Conservation (phyloP, 2,329 filamentous ascomycete species). For the Diplocarpon rosae region DNA sequence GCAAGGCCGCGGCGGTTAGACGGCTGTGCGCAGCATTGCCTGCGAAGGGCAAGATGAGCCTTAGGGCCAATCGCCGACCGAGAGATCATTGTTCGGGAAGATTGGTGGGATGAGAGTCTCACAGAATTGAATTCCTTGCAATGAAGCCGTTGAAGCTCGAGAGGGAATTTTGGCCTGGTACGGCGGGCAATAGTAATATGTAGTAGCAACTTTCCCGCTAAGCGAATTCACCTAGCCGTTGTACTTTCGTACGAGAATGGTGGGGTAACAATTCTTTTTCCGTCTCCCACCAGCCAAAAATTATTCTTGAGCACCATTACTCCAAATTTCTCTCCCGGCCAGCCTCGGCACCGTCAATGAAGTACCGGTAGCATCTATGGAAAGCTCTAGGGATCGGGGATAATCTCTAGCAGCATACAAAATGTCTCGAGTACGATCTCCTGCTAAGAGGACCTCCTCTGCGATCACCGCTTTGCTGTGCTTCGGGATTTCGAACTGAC, state of each 20-base stretch:
- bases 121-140: conserved; percentile 6
- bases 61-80: conserved; percentile 53
- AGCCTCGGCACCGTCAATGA: conserved; percentile 22
- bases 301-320: not conserved
- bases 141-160: conserved; percentile 16
- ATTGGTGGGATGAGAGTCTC: conserved; percentile 14
- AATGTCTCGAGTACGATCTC: conserved; percentile 44
- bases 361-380: conserved; percentile 54
- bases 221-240: not conserved
- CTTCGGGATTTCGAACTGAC: conserved; percentile 7
- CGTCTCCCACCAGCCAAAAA: conserved; percentile 4
- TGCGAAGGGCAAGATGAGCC: conserved; percentile 50
- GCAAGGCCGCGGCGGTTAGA: conserved; percentile 51
- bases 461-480: conserved; percentile 18
- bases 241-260: not conserved
- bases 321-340: conserved; percentile 1
- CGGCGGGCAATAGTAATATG: not conserved
- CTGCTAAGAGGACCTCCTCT: conserved; percentile 12
- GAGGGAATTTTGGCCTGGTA: conserved; percentile 8
- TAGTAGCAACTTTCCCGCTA: too few relatives aligned
- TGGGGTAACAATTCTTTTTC: not conserved
- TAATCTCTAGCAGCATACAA: conserved; percentile 58
- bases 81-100: conserved; percentile 54
- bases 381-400: conserved; percentile 68
- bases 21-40: conserved; percentile 45